Base-by-base conservation (phyloP, 2,329 filamentous ascomycete species). In the Myriosclerotinia curreyana region DNA sequence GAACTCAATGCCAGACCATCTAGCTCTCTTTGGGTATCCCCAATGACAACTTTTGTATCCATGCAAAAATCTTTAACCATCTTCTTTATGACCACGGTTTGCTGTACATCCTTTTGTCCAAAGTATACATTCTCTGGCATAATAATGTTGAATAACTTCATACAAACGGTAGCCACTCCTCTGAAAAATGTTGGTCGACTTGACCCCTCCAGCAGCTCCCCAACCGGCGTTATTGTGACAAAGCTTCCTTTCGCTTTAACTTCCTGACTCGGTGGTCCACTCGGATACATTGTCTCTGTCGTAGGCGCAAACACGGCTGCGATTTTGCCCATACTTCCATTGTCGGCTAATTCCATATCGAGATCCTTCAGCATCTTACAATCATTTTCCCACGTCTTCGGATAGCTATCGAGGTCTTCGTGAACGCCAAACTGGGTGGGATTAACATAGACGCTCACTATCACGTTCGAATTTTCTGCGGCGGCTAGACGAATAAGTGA, bases 61-160 rank as follows among this genome's bases (percentile, higher is more conserved):
- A 98, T 76, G 75, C 92, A 86, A 69, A 99, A 93, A 76, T 99
- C 95, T 69, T 86, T 83, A 40, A 97, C 90, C 85, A 99, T 87
- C 52, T 90, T 86, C 72, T 86, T 87, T 72, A 99, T 90, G 14
- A 99, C 85, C 22, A 96, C 90, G 0, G 92, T 96, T 78, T 99
- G 95, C 80, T 99, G 95, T 25, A 97, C 86, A 76, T 99, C 95
- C 79, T 99, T 99, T 77, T 98, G 95, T 5, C 95, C 95, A 79
- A 99, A 97, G 78, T 96, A 95, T 6, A 92, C 91, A 52, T 83
- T 83, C 64, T 93, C 88, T 5, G 91, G 89, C 68, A 86, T 82
- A 53, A 91, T 87, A 62, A 92, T 90, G 73, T 93, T 93, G 78
- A 96, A 94, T 17, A 96, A 79, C 78, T 96, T 99, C 85, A 94